These are phyloP conservation scores for Dothistroma septosporum DNA, from an alignment of 2,329 filamentous ascomycete genomes.

Conservation along the genomic window DNA sequence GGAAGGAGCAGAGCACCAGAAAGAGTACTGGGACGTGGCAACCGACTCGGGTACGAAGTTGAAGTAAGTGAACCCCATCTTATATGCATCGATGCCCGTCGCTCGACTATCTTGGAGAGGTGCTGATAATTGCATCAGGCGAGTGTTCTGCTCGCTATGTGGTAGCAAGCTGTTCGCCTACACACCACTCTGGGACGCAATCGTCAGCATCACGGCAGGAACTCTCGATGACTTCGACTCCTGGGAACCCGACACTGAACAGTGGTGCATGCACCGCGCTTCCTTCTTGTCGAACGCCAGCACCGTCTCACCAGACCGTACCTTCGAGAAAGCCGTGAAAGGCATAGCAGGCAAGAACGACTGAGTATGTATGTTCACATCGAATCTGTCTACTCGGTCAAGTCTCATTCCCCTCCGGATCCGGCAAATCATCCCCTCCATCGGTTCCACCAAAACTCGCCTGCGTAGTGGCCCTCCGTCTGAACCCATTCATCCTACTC, in stretches of 20 bases:
- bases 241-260: constrained; percentile 26
- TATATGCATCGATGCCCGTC: neutral
- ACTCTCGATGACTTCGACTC: constrained; percentile 25
- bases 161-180: constrained; percentile 31
- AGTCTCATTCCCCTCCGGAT: neutral
- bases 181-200: constrained; percentile 19
- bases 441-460: neutral
- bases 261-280: constrained; percentile 23
- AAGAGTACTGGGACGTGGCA: constrained; percentile 39
- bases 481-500: constrained; percentile 21
- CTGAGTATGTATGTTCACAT: neutral
- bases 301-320: neutral
- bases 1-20: constrained; percentile 40
- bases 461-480: neutral
- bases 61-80: constrained; percentile 6
- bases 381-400: neutral
- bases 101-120: neutral
- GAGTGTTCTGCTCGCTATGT: constrained; percentile 43
- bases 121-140: neutral
- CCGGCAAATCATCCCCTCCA: neutral
- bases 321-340: neutral
- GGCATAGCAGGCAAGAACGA: neutral
- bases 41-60: constrained; percentile 45
- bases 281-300: constrained; percentile 14
- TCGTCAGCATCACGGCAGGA: constrained; percentile 25